Percentiles rank a stretch among this genome's conserved stretches.
These are phyloP conservation scores for Heracleum sosnowskyi DNA, from an alignment of 129 eudicot genomes.

Conservation along the genomic window DNA sequence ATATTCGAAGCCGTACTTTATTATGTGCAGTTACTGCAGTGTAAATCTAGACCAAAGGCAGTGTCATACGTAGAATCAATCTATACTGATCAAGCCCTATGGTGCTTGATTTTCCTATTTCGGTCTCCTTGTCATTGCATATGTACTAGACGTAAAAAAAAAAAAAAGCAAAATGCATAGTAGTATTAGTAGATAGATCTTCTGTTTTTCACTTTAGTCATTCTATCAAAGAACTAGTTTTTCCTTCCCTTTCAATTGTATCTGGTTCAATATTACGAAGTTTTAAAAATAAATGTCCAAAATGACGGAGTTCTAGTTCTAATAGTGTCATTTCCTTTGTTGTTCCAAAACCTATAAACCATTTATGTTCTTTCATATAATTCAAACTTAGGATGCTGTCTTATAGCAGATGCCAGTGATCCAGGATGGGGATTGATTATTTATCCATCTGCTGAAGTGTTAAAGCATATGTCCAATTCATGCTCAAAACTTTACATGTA, in stretches of 20 bases:
- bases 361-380: neutral
- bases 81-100: neutral
- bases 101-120: neutral
- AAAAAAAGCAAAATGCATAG: neutral
- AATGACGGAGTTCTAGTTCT: neutral
- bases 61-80: neutral
- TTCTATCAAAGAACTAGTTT: neutral
- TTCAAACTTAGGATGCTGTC: neutral
- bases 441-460: neutral
- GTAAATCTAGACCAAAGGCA: neutral
- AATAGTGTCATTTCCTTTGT: neutral
- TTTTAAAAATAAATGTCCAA: neutral
- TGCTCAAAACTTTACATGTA: neutral
- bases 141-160: neutral
- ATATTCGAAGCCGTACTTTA: neutral
- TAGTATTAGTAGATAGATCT: neutral
- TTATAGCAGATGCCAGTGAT: neutral
- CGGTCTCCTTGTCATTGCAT: neutral
- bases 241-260: neutral
- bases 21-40: too few species aligned
- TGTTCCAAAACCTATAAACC: neutral
- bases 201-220: neutral
- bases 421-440: neutral
- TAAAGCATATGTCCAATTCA: neutral
- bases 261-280: neutral